Base-by-base conservation (phyloP, 768 basidiomycete species). In the Fomitopsis pulvina region DNA sequence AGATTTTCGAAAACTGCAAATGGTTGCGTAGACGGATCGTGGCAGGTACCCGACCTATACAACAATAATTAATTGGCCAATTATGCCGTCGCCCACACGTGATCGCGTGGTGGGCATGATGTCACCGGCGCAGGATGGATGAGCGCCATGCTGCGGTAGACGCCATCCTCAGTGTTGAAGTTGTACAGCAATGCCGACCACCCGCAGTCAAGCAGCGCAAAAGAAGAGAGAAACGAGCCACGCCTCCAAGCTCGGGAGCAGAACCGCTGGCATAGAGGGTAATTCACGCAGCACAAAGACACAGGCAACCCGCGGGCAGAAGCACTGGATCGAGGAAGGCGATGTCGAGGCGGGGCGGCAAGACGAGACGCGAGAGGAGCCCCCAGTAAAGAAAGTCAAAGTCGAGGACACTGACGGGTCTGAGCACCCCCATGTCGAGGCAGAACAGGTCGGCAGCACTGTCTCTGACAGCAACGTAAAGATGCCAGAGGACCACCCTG, bases 381-480 rank as follows among this genome's bases (percentile, higher is more conserved):
- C 57, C 3, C 55, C 59, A 1, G 47, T 48, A 9, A 64, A 64
- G 53, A 61, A 61, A 48, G 29, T 41, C 22, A 64, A 62, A 55
- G 52, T 39, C 1, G 62, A 57, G 14, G 54, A n/a, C n/a, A n/a
- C 52, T 6, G 41, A 40, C 4, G 41, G n/a, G 12, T 34, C 37
- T 18, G 39, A 4, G 3, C 18, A 25, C 5, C 16, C 21, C 21
- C 29, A 22, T 21, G 32, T 11, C 34, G 32, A 53, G 22, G 41
- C 37, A 24, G 26, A 40, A 18, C 30, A 43, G 37, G 32, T 32
- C 41, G 2, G 30, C 48, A 24, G 45, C 26, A 48, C 5, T 37
- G 43, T 4, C 45, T 28, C 18, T 29, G 44, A 44, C 22, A 46
- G 56, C 45, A 44, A 56, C 18, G 56, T 42, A 32, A 34, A 50